Base-by-base conservation (phyloP, 805 yeast genomes). In the Wickerhamomyces ciferrii region DNA sequence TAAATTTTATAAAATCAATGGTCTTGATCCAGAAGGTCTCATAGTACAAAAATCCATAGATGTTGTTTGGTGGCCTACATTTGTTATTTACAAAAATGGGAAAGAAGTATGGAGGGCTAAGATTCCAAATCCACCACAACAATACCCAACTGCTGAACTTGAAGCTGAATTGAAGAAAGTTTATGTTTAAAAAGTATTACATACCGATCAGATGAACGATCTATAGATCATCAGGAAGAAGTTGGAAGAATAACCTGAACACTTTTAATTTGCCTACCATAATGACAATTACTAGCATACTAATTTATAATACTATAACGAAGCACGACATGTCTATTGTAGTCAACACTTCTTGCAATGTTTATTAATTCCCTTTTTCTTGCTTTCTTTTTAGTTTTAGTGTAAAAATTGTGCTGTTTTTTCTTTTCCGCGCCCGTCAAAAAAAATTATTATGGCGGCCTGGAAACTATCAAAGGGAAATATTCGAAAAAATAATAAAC, bases 41-140 rank as follows among this genome's bases (percentile, higher is more conserved):
- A 25, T 44, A 41, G 55, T 58, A 0, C 61, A 58, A 35, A 41
- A 54, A 41, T 48, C 55, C 9, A 48, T 56, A 10, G 46, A 54
- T 21, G 61, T 58, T 7, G 59, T 53, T 0, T 58, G 61, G 61
- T 58, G 61, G 61, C 61, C 61, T n/a, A 58, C 61, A 2, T 55
- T 58, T 43, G 55, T 58, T 40, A 47, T 58, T 23, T 56, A 34
- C 34, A 45, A 47, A 11, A 51, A 53, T 21, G 55, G 54, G 3
- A 39, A 52, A 43, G 61, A 58, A 38, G 45, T 44, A 3, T 56
- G 59, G 59, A 54, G 61, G 45, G 60, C 20, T 31, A 56, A 56
- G 48, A 51, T 58, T 17, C 59, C 60, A 41, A 58, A 58, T 43
- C 61, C 61, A 19, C 61, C 61, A 38, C 59, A 56, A 38, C 42